phyloP scores from a whole-genome alignment of 108 stramenopile species.

The Fragilariopsis cylindrus region DNA sequence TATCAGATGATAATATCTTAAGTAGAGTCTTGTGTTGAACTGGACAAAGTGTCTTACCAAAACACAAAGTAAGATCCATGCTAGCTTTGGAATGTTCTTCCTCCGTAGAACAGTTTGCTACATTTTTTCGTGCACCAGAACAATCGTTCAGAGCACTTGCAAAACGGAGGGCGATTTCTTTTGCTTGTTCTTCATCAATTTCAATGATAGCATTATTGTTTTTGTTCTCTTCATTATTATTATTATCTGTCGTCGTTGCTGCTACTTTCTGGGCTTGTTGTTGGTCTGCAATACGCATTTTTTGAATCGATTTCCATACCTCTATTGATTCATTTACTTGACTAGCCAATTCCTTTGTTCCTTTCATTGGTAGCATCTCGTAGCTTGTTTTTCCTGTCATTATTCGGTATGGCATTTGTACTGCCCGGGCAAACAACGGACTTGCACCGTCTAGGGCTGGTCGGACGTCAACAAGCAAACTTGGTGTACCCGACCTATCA shows the following conservation, averaged over 20 bases:
- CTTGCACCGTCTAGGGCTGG: slow-evolving; percentile 88
- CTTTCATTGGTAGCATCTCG: slow-evolving; percentile 61
- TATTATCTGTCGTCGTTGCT: slow-evolving; percentile 12
- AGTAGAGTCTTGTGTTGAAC: slow-evolving; percentile 68
- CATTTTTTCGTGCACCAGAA: slow-evolving; percentile 36
- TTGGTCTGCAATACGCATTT: slow-evolving; percentile 28
- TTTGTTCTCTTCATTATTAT: slow-evolving; percentile 51
- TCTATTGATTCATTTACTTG: slow-evolving; percentile 70
- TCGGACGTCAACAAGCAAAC: slow-evolving; percentile 93
- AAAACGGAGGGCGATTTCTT: slow-evolving; percentile 58
- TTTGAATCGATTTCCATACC: slow-evolving; percentile 83
- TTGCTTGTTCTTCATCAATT: slow-evolving; percentile 55
- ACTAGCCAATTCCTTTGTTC: slow-evolving; percentile 56
- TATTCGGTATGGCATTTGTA: slow-evolving; percentile 82
- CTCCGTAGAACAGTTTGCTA: slow-evolving; percentile 64
- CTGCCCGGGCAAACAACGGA: slow-evolving; percentile 63
- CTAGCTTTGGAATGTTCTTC: slow-evolving; percentile 73
- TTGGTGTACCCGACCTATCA: slow-evolving; percentile 59
- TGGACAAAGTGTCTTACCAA: slow-evolving; percentile 80
- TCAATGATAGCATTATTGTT: slow-evolving; percentile 44
- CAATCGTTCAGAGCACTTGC: slow-evolving; percentile 56
- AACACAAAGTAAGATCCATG: slow-evolving; percentile 87
- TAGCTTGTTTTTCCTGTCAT: slow-evolving; percentile 45
- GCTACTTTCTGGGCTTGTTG: slow-evolving; percentile 21
- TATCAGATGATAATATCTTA: slow-evolving; percentile 46